Percentiles rank a stretch among this genome's conserved stretches.
These are phyloP conservation scores for Tuber melanosporum DNA, from an alignment of 495 filamentous ascomycete species.

Conservation along the genomic window DNA sequence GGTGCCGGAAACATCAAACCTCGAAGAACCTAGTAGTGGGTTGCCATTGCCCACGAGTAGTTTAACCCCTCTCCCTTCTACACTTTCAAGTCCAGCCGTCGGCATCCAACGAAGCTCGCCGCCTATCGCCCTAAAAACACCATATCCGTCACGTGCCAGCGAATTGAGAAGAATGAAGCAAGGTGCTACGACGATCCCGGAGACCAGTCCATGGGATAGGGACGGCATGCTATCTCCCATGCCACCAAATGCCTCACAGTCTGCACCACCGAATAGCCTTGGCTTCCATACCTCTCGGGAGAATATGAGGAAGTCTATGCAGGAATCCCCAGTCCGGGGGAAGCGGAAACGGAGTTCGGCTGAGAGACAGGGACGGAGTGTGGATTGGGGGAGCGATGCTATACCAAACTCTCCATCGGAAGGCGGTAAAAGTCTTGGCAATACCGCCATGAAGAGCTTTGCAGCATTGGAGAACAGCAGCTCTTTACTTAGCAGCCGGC, in stretches of 20 bases:
- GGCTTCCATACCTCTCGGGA: background rate
- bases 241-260: background rate
- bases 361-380: background rate
- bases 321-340: conserved; percentile 13
- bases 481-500: conserved; percentile 26
- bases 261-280: background rate
- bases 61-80: conserved; percentile 18
- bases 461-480: conserved; percentile 14
- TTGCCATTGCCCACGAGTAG: conserved; percentile 15
- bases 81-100: conserved; percentile 12
- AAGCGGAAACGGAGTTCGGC: conserved; percentile 18
- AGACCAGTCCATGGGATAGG: conserved; percentile 15
- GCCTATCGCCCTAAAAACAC: background rate
- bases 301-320: background rate
- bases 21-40: conserved; percentile 7
- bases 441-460: conserved; percentile 24
- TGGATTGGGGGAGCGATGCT: background rate
- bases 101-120: conserved; percentile 6
- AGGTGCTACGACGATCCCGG: conserved; percentile 9
- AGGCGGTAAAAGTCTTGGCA: background rate
- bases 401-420: background rate
- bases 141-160: background rate
- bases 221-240: conserved; percentile 10
- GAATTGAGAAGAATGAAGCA: background rate
- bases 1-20: conserved; percentile 30